Evolutionary conservation across 257 asterid genomes (phyloP).

Genomic region (Plantago elongata): DNA sequence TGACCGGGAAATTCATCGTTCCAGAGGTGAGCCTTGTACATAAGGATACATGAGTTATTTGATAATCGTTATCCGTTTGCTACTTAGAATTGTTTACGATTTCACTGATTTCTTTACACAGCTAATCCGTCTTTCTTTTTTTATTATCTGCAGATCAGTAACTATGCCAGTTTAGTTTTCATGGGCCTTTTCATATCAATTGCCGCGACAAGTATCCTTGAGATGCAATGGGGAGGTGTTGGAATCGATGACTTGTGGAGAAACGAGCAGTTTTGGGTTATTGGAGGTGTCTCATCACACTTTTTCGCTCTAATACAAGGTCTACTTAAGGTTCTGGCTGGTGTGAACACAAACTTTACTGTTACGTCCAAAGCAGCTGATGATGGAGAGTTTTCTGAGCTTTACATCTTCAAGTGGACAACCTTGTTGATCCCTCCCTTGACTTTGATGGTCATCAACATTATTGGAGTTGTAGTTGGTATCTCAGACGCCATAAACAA

Average conservation of each 20-base stretch:
- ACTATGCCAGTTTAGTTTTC: slow-evolving; percentile 80
- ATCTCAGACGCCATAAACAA: slow-evolving; percentile 81
- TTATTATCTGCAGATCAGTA: slow-evolving; percentile 62
- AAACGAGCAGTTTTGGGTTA: slow-evolving; percentile 99
- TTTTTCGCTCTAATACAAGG: slow-evolving; percentile 92
- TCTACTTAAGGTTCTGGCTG: slow-evolving; percentile 85
- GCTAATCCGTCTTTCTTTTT: not conserved
- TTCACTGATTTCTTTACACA: not conserved
- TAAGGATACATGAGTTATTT: not conserved
- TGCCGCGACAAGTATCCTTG: slow-evolving; percentile 74
- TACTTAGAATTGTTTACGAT: not conserved
- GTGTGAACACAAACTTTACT: slow-evolving; percentile 86
- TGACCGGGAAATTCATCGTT: slow-evolving; percentile 88
- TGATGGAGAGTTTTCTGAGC: slow-evolving; percentile 85
- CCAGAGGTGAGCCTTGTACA: slow-evolving; percentile 55
- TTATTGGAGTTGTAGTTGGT: slow-evolving; percentile 82
- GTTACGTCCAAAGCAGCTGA: slow-evolving; percentile 97
- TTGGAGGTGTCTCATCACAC: slow-evolving; percentile 87
- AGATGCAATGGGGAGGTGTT: slow-evolving; percentile 96
- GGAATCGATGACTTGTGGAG: slow-evolving; percentile 90
- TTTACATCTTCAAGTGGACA: slow-evolving; percentile 92
- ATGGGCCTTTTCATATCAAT: slow-evolving; percentile 77
- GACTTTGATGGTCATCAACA: slow-evolving; percentile 72
- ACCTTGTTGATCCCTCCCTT: slow-evolving; percentile 87
- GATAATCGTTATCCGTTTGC: not conserved